Base-by-base conservation (phyloP, 2,329 filamentous ascomycete genomes). In the Fusarium transvaalense region DNA sequence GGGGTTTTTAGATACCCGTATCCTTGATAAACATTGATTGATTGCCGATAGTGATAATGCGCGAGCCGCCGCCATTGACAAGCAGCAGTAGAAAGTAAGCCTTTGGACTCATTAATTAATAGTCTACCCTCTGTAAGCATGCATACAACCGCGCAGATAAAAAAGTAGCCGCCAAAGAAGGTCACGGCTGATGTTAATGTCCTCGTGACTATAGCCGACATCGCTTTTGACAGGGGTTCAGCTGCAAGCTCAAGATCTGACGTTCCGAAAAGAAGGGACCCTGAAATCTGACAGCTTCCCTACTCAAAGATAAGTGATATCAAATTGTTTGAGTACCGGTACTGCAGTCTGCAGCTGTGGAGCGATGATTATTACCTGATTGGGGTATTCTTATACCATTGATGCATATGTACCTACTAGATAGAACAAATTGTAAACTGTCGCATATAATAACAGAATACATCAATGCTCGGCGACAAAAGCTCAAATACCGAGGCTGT, bases 121-220 rank as follows among this genome's bases (percentile, higher is more conserved):
- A n/a, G n/a, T n/a, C n/a, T n/a, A 29, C 10, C 27, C 6, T 6
- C 10, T 29, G 27, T 29, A 29, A 29, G 27, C 27, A 29, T 29
- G 27, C 13, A 15, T 53, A 25, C 52, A 67, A 38, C 64, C 64
- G 64, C 64, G 64, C 39, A n/a, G 10, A n/a, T 9, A 42, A 12
- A 42, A 12, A 29, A 27, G 23, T 27, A 32, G 15, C 15, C 34
- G 25, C 37, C 10, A 6, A 17, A 21, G n/a, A n/a, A n/a, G n/a
- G n/a, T n/a, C 12, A 13, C 19, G 23, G 29, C 19, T 29, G 19
- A 38, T 14, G 10, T 38, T 13, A 35, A 48, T 43, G 45, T 41
- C 41, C 66, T 69, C 56, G 61, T 68, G 66, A 68, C 65, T 14
- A 35, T 17, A 55, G 56, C 66, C 66, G 66, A 68, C 65, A 69